phyloP scores from a whole-genome alignment of 108 stramenopile genomes.

The Skeletonema tropicum region DNA sequence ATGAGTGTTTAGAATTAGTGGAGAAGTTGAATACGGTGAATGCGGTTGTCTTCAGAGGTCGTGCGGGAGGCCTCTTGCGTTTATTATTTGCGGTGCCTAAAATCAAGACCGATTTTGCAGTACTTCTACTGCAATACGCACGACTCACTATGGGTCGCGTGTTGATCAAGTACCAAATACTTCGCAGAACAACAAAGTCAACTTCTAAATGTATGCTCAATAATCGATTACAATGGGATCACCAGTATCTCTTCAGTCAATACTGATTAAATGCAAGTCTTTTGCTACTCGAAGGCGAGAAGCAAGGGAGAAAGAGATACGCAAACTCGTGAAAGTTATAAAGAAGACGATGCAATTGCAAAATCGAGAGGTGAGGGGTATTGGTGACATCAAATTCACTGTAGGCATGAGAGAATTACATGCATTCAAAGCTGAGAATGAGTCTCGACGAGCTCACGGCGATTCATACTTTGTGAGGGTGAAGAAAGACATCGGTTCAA shows the following conservation, averaged over 20 bases:
- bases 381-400: slow-evolving; percentile 36
- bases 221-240: background rate
- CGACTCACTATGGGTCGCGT: too few species aligned
- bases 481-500: slow-evolving; percentile 42
- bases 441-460: slow-evolving; percentile 21
- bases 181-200: too few species aligned
- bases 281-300: slow-evolving; percentile 8
- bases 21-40: too few species aligned
- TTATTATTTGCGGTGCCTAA: too few species aligned
- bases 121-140: too few species aligned
- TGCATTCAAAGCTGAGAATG: slow-evolving; percentile 24
- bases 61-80: too few species aligned
- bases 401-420: slow-evolving; percentile 31
- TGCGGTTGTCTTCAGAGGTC: too few species aligned
- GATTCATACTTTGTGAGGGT: slow-evolving; percentile 38
- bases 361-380: slow-evolving; percentile 25
- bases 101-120: too few species aligned
- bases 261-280: background rate
- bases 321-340: slow-evolving; percentile 24
- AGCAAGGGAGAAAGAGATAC: slow-evolving; percentile 21
- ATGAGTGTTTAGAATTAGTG: too few species aligned
- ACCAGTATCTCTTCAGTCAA: slow-evolving; percentile 3
- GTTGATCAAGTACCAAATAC: too few species aligned
- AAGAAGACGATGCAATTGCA: slow-evolving; percentile 40
- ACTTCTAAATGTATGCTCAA: too few species aligned